These are phyloP conservation scores for Paecilomyces variotii DNA, from an alignment of 2,329 filamentous ascomycete species.

Conservation along the genomic window DNA sequence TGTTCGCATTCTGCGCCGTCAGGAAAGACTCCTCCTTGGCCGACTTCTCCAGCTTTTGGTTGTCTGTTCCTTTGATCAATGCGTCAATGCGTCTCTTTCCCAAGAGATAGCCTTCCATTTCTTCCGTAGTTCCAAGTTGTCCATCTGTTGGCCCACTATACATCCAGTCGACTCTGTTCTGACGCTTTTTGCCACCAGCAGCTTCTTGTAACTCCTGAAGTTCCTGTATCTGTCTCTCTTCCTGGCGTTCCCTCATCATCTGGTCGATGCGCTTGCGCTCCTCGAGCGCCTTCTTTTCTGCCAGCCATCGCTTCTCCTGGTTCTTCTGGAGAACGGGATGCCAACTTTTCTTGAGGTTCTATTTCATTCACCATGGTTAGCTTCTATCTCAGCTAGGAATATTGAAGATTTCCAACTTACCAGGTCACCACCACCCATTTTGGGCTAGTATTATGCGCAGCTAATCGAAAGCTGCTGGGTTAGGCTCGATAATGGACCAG, in stretches of 20 bases:
- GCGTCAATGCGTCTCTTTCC: constrained; percentile 89
- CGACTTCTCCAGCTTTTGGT: constrained; percentile 71
- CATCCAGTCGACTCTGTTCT: constrained; percentile 95
- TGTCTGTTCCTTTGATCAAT: constrained; percentile 72
- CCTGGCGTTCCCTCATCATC: constrained; percentile 83
- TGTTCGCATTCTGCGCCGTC: constrained; percentile 58
- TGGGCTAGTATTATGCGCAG: constrained; percentile 26
- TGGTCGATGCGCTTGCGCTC: constrained; percentile 92
- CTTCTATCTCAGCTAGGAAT: not conserved
- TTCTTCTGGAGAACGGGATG: constrained; percentile 87
- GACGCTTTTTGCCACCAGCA: constrained; percentile 70
- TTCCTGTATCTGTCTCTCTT: constrained; percentile 88
- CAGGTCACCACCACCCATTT: constrained; percentile 88
- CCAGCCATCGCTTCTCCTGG: constrained; percentile 81
- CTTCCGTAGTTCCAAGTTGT: constrained; percentile 67
- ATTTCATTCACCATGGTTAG: not conserved
- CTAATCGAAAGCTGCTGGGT: not conserved
- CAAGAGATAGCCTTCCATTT: constrained; percentile 86
- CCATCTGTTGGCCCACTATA: constrained; percentile 75
- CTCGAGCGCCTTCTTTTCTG: constrained; percentile 84
- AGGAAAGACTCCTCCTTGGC: constrained; percentile 56
- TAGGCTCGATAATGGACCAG: not conserved
- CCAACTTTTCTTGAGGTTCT: constrained; percentile 56
- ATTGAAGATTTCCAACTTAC: constrained; percentile 25
- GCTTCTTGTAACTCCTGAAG: constrained; percentile 83